Percentiles rank a stretch among this genome's conserved stretches.
phyloP scores from a whole-genome alignment of 257 asterid genomes.

The Cruciata laevipes region DNA sequence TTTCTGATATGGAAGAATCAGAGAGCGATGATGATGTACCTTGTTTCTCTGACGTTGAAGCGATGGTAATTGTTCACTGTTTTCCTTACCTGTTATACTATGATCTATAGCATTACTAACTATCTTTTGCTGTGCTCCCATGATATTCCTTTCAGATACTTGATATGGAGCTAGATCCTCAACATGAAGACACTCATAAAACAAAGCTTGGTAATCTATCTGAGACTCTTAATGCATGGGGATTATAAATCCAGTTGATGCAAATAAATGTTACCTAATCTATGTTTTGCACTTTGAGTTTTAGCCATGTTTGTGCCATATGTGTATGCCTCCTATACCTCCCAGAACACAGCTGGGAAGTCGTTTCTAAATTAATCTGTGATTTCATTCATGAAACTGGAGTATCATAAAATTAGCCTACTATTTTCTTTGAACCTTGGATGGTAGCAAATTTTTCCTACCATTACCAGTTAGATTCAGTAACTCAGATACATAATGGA shows the following conservation, averaged over 20 bases:
- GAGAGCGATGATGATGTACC: conserved; percentile 80
- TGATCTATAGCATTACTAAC: conserved; percentile 6
- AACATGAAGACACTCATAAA: conserved; percentile 45
- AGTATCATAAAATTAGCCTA: background rate
- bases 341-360: background rate
- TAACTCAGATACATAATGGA: background rate
- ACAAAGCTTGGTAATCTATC: conserved; percentile 46
- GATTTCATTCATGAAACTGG: background rate
- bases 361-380: background rate
- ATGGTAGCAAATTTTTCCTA: background rate
- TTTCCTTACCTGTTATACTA: conserved; percentile 12
- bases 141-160: conserved; percentile 57
- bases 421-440: background rate
- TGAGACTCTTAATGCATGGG: background rate
- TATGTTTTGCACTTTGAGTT: background rate
- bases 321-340: background rate
- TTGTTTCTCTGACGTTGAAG: conserved; percentile 88
- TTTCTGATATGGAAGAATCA: conserved; percentile 60
- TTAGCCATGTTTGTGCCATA: conserved; percentile 3
- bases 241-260: background rate
- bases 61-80: conserved; percentile 56
- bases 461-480: background rate
- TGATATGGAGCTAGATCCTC: conserved; percentile 87
- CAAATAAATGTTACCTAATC: background rate
- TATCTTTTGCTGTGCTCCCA: conserved; percentile 14